A percentile compares a stretch with the other conserved stretches of the same genome.
phyloP scores from a whole-genome alignment of 768 basidiomycete genomes.

The Mycena vitilis region DNA sequence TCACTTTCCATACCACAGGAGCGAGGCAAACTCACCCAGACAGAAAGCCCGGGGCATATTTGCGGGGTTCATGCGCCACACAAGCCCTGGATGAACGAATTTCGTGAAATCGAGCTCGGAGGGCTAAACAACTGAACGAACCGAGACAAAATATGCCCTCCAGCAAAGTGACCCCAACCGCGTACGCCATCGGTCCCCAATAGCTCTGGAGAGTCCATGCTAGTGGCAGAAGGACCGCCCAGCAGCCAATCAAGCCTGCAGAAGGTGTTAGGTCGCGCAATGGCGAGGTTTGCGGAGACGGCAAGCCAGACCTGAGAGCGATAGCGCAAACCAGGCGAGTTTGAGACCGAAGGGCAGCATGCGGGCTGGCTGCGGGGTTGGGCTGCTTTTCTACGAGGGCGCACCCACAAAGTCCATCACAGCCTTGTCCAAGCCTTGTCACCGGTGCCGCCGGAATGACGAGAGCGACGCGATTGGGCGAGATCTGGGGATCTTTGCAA shows the following conservation, averaged over 20 bases:
- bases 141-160: conserved; percentile 33
- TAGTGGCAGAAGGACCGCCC: conserved; percentile 36
- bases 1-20: not conserved
- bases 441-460: conserved; percentile 25
- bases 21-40: conserved; percentile 2
- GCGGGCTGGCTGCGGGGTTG: conserved; percentile 5
- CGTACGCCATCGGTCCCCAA: conserved; percentile 34
- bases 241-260: conserved; percentile 37
- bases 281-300: not conserved
- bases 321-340: conserved; percentile 35
- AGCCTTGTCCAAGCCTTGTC: conserved; percentile 8
- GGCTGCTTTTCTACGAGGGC: conserved; percentile 10
- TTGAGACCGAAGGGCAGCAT: conserved; percentile 37
- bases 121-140: not conserved
- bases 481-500: not conserved
- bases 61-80: conserved; percentile 32
- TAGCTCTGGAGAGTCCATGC: conserved; percentile 28
- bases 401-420: not conserved
- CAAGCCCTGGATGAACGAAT: conserved; percentile 17
- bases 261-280: not conserved
- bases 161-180: conserved; percentile 25
- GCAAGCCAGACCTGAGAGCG: conserved; percentile 26
- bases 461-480: conserved; percentile 4
- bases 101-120: not conserved
- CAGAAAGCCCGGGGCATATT: conserved; percentile 29